Evolutionary conservation across 768 basidiomycete species (phyloP), one percentile per base, ranked within the genome.

Genomic region (Phlebiopsis flavidoalba): DNA sequence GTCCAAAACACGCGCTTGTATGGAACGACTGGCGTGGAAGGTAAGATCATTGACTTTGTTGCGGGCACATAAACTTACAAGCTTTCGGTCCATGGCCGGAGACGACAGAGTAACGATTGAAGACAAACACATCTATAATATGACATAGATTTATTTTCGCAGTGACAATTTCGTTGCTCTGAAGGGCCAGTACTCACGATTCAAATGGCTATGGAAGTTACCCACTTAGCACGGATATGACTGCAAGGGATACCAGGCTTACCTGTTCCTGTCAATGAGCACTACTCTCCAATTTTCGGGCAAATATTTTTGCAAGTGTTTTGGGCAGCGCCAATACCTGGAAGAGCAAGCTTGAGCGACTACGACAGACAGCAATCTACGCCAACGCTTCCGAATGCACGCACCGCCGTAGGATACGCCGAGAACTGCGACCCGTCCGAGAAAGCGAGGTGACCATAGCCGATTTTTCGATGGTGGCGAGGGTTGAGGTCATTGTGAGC

Each of bases 11-110:
- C 68, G 45, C 79, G 79, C 55, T 72, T 70, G 65, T 81, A 83
- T 0, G 85, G 83, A 61, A 87, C 78, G 68, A 88, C 58, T 59
- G n/a, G 12, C 8, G 12, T 3, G 36, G 6, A 43, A 43, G 12
- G 12, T 43, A 10, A 17, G 40, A 6, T 22, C 50, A 31, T 31
- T 31, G 26, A 59, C 4, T 2, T 50, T 14, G 31, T 12, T 15
- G 57, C 17, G 6, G 4, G 26, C 6, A 22, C 21, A 26, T n/a
- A 47, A 8, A 8, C 17, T 43, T 43, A 59, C 58, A 87, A 24
- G 83, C 83, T 74, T 86, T 87, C 71, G 85, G 82, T 71, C 85
- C 84, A 63, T 86, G 82, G 17, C 80, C 80, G 37, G 83, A 75
- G 3, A 86, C 74, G 21, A 86, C 80, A 17, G 82, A 77, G 54